phyloP scores from a whole-genome alignment of 1,284 basidiomycete genomes.

The Irpex sp. region DNA sequence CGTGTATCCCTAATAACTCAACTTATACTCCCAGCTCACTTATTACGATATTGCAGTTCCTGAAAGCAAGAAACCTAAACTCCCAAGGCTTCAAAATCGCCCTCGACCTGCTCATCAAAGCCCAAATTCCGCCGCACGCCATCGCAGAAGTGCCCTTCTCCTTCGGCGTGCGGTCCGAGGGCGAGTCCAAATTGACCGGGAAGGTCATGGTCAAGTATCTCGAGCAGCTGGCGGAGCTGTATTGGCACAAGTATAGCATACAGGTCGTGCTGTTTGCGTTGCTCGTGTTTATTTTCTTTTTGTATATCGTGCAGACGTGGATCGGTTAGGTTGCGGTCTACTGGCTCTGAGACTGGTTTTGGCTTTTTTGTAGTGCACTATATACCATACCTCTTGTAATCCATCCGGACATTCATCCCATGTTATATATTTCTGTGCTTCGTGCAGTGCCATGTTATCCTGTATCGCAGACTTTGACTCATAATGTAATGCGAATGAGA shows the following conservation, averaged over 20 bases:
- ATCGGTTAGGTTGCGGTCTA: slow-evolving; percentile 6
- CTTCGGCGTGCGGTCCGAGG: slow-evolving; percentile 29
- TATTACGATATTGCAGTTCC: slow-evolving; percentile 20
- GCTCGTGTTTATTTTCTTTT: slow-evolving; percentile 9
- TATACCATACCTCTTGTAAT: not conserved
- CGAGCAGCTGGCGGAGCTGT: slow-evolving; percentile 30
- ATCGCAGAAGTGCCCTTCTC: slow-evolving; percentile 32
- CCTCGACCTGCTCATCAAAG: slow-evolving; percentile 32
- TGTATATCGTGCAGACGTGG: slow-evolving; percentile 10
- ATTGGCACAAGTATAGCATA: slow-evolving; percentile 27
- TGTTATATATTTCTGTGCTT: not conserved
- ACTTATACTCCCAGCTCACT: not conserved
- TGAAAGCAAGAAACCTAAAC: slow-evolving; percentile 28
- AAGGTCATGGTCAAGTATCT: slow-evolving; percentile 32
- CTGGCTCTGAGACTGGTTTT: not conserved
- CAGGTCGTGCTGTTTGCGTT: slow-evolving; percentile 21
- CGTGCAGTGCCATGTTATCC: not conserved
- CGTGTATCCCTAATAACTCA: slow-evolving; percentile 15
- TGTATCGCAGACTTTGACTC: not conserved
- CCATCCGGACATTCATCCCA: not conserved
- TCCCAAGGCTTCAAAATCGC: slow-evolving; percentile 32
- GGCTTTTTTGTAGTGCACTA: not conserved
- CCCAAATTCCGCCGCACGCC: slow-evolving; percentile 22
- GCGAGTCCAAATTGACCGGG: slow-evolving; percentile 30
- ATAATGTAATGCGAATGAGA: not conserved